Base-by-base conservation (phyloP, 2,329 filamentous ascomycete genomes). In the Aspergillus tanneri region DNA sequence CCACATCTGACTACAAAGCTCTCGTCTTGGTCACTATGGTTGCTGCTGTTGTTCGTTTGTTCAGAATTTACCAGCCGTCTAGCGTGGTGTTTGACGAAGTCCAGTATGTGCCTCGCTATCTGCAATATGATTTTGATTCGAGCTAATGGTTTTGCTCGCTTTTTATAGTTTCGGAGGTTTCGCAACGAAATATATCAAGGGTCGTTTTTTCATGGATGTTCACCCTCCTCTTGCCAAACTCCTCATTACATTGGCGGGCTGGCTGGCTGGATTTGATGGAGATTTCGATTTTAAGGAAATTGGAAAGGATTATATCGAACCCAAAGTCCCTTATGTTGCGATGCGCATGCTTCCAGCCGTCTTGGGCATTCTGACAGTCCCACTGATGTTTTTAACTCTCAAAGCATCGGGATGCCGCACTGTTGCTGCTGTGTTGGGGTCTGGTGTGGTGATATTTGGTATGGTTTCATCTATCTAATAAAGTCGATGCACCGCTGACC, bases 151-250 rank as follows among this genome's bases (percentile, higher is more conserved):
- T n/a, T 55, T 47, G 56, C 25, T 14, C 38, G 22, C 27, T 46
- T 23, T 48, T 40, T 55, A 57, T 64, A 96, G 90, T 74, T 99
- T 99, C 71, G 93, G 93, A 70, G 93, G 93, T 40, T 99, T 99
- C 69, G 93, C 93, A 57, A 90, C 88, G 62, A 99, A 99, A 73
- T 99, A 99, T 72, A 97, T 99, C 80, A 97, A 99, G 79, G 93
- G 93, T 65, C 87, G 81, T 69, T 99, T 99, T 81, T 99, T 99
- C 73, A 99, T 99, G 93, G 93, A 99, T 69, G 93, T 99, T n/a
- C 93, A 99, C 69, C 93, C 93, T 24, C 93, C 93, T 37, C 80
- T 99, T 52, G 93, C 93, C 58, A 99, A 99, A 78, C 83, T 99
- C 68, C 84, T 99, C 59, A 92, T 99, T 64, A 95, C 93, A 43